Conservation (phyloP, 2,329 filamentous ascomycete species). For the Bipolaris cookei region DNA sequence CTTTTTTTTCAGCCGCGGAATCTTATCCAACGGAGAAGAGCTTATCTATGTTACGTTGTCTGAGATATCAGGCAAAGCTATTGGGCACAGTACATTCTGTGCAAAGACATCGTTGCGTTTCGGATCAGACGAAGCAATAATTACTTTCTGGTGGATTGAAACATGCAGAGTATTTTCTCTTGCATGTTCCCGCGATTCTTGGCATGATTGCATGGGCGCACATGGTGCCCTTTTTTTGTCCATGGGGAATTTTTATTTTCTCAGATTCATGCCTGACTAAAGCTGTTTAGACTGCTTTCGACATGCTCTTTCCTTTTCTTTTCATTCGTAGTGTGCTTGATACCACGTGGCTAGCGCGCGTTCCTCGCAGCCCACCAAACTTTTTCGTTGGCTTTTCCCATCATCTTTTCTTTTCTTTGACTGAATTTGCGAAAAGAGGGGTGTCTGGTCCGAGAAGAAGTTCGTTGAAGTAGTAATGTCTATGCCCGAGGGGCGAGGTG, state of each 20-base stretch:
- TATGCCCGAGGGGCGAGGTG: background rate
- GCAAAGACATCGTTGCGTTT: background rate
- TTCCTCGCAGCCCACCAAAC: conserved; percentile 9
- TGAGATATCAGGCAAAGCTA: background rate
- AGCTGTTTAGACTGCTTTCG: background rate
- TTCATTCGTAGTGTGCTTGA: conserved; percentile 12
- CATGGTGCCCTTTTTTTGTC: background rate
- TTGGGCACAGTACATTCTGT: background rate
- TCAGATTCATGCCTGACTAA: background rate
- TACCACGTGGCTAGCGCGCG: conserved; percentile 18
- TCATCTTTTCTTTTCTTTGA: background rate
- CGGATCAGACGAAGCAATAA: background rate
- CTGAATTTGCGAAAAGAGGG: background rate
- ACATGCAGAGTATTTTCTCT: background rate
- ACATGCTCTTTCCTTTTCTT: background rate
- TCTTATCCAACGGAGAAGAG: background rate
- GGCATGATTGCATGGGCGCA: background rate
- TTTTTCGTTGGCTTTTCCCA: background rate
- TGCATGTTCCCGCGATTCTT: background rate
- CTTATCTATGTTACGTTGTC: background rate
- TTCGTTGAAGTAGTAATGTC: background rate
- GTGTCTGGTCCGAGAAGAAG: background rate
- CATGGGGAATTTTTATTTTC: background rate
- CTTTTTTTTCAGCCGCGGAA: background rate
- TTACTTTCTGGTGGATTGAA: background rate